phyloP scores from a whole-genome alignment of 176 grass and related monocot species.

The Triticum aestivum region DNA sequence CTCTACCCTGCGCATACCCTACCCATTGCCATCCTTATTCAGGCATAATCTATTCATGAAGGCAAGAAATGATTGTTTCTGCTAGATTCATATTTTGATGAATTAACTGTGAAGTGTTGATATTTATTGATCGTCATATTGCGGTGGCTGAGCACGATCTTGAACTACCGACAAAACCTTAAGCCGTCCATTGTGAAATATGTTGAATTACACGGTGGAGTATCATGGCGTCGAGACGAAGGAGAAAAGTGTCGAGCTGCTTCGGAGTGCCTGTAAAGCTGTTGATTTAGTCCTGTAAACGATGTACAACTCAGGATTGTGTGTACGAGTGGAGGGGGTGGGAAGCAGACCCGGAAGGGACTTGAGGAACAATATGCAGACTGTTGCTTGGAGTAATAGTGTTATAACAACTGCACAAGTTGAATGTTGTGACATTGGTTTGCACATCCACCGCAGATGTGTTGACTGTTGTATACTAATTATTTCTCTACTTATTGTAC shows the following conservation, averaged over 20 bases:
- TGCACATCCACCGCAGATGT: conserved; percentile 26
- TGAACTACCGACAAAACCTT: neutral
- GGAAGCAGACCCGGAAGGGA: conserved; percentile 69
- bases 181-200: conserved; percentile 83
- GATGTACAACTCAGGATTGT: neutral
- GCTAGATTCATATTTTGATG: neutral
- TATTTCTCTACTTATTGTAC: neutral
- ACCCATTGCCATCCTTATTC: neutral
- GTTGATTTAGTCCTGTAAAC: neutral
- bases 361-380: conserved; percentile 68
- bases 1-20: too few relatives aligned
- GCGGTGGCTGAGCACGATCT: neutral
- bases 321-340: conserved; percentile 68
- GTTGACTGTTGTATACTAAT: neutral
- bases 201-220: conserved; percentile 65
- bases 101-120: neutral
- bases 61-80: neutral
- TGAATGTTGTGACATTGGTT: conserved; percentile 36
- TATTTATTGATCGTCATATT: neutral
- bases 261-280: conserved; percentile 41
- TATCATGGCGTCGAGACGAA: conserved; percentile 74
- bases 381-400: conserved; percentile 13
- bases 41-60: neutral
- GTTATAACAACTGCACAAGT: conserved; percentile 26
- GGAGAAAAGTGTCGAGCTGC: conserved; percentile 73